A percentile compares a stretch with the other conserved stretches of the same genome.
phyloP scores from a whole-genome alignment of 192 early-diverging fungal genomes.

The Podochytrium sp. region DNA sequence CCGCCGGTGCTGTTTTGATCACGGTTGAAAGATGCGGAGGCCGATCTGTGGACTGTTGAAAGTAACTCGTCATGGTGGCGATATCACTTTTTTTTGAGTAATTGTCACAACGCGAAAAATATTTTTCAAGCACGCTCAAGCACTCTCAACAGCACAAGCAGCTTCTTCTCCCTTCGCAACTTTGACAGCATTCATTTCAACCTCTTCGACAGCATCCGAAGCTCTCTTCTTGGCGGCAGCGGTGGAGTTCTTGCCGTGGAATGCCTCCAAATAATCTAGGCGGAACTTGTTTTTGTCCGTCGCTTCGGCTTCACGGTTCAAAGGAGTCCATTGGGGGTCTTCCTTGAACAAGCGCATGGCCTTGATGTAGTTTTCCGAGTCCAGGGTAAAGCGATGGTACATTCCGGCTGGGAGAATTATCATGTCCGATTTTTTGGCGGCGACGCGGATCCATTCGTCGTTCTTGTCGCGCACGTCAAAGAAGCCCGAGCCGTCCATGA shows the following conservation, averaged over 20 bases:
- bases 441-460: slow-evolving; percentile 91
- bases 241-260: background rate
- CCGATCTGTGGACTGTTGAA: too few relatives aligned
- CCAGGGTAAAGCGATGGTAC: slow-evolving; percentile 97
- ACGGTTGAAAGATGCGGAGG: too few relatives aligned
- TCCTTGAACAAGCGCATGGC: slow-evolving; percentile 73
- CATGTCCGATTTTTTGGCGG: slow-evolving; percentile 73
- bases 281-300: slow-evolving; percentile 32
- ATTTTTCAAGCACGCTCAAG: too few relatives aligned
- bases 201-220: background rate
- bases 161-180: too few relatives aligned
- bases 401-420: slow-evolving; percentile 93
- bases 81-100: background rate
- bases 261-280: slow-evolving; percentile 10
- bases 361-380: slow-evolving; percentile 83
- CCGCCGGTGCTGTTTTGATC: too few relatives aligned
- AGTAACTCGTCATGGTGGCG: too few relatives aligned
- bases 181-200: background rate
- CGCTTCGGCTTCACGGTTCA: slow-evolving; percentile 14
- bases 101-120: background rate
- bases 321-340: slow-evolving; percentile 36
- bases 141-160: too few relatives aligned
- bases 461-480: slow-evolving; percentile 67
- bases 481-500: slow-evolving; percentile 92
- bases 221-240: background rate